Conservation (phyloP, 306 rosid species). For the Cucurbita ficifolia region DNA sequence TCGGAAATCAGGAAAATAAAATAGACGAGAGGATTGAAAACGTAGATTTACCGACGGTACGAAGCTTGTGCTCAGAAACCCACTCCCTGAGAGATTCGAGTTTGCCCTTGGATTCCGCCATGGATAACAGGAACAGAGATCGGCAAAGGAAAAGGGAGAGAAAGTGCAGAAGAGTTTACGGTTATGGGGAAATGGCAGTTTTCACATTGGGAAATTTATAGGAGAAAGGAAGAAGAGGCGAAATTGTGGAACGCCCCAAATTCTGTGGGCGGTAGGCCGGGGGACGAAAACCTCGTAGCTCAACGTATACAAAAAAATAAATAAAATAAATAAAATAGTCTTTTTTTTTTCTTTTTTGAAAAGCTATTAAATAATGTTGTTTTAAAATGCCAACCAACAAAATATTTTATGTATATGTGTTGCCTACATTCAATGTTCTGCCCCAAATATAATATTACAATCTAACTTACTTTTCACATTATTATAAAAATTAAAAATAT, state of each 20-base stretch:
- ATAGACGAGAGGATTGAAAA: neutral
- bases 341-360: too few species aligned
- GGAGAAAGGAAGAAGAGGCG: constrained; percentile 12
- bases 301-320: too few species aligned
- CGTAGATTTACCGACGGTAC: constrained; percentile 55
- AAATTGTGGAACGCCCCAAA: constrained; percentile 22
- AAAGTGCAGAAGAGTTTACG: neutral
- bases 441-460: too few species aligned
- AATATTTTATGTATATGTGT: too few species aligned
- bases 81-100: constrained; percentile 54
- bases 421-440: too few species aligned
- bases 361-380: too few species aligned
- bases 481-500: too few species aligned
- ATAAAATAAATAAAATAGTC: neutral
- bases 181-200: neutral
- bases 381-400: too few species aligned
- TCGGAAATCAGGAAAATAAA: neutral
- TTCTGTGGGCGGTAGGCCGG: constrained; percentile 12
- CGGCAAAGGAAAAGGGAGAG: neutral
- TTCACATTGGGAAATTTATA: neutral
- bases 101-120: constrained; percentile 63
- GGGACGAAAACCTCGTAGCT: neutral
- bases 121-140: constrained; percentile 7
- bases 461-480: too few species aligned
- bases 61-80: constrained; percentile 81